phyloP scores from a whole-genome alignment of 768 basidiomycete genomes.

The Suillus lakei region DNA sequence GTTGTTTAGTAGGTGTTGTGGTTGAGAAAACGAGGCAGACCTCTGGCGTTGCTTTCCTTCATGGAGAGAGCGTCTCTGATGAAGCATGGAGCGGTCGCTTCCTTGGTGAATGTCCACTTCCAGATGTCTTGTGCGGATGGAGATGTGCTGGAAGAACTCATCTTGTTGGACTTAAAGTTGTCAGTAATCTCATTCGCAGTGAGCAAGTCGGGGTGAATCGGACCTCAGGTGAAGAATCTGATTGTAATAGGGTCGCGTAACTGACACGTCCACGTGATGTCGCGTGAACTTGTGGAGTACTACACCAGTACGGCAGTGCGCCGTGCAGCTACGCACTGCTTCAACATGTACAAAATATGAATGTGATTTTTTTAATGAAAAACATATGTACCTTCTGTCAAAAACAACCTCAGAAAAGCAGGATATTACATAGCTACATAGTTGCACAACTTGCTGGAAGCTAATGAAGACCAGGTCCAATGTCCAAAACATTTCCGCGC shows the following conservation, averaged over 20 bases:
- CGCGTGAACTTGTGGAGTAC: too few species aligned
- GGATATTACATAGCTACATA: background rate
- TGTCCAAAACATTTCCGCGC: background rate
- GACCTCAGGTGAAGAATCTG: background rate
- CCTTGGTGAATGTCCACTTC: constrained; percentile 61
- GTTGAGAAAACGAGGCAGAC: constrained; percentile 19
- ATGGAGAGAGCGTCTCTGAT: constrained; percentile 55
- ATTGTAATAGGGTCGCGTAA: background rate
- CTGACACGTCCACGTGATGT: background rate
- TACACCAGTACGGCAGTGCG: too few species aligned
- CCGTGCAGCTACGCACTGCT: too few species aligned
- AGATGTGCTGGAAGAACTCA: constrained; percentile 2
- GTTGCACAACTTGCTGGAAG: too few species aligned
- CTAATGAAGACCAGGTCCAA: background rate
- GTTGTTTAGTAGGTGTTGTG: constrained; percentile 1
- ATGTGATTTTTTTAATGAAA: too few species aligned
- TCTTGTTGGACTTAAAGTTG: background rate
- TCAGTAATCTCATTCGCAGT: background rate
- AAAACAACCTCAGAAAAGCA: too few species aligned
- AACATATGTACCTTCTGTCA: too few species aligned
- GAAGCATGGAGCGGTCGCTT: constrained; percentile 60
- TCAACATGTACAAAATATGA: too few species aligned
- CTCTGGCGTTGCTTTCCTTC: constrained; percentile 42
- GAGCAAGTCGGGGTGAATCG: background rate
- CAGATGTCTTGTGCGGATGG: constrained; percentile 29